Evolutionary conservation across 345 rosid genomes (phyloP).

Genomic region (Eucalyptus cloeziana): DNA sequence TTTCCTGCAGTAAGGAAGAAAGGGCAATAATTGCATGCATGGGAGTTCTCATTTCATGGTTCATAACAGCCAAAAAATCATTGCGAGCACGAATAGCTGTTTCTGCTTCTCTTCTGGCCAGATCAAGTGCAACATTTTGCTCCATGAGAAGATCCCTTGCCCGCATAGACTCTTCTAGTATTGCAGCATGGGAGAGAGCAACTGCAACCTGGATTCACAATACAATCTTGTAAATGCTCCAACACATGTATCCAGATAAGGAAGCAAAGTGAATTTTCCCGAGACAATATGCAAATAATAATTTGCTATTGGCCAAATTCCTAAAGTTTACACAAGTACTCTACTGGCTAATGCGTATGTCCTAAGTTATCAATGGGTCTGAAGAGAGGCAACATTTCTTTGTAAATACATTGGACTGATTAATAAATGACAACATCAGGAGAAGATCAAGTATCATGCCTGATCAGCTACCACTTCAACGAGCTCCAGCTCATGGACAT

Average conservation of each 20-base stretch:
- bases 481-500: slow-evolving; percentile 89
- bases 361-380: background rate
- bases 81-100: slow-evolving; percentile 93
- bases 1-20: slow-evolving; percentile 95
- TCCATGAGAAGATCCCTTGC: slow-evolving; percentile 98
- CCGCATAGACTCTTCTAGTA: slow-evolving; percentile 94
- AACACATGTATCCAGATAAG: background rate
- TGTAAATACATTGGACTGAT: background rate
- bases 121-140: slow-evolving; percentile 91
- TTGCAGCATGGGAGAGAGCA: slow-evolving; percentile 98
- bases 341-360: background rate
- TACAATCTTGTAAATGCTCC: background rate
- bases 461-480: slow-evolving; percentile 99
- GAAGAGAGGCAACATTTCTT: background rate
- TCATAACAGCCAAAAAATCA: slow-evolving; percentile 98
- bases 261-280: background rate
- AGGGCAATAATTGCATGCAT: slow-evolving; percentile 98
- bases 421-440: background rate
- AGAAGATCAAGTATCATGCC: slow-evolving; percentile 15
- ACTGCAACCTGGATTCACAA: slow-evolving; percentile 67
- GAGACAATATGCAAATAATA: background rate
- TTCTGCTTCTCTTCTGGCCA: slow-evolving; percentile 91
- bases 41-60: slow-evolving; percentile 98
- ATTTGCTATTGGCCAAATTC: background rate
- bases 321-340: background rate